Percentiles rank a stretch among this genome's conserved stretches.
These are phyloP conservation scores for Pseudoturritis turrita DNA, from an alignment of 345 rosid genomes.

Conservation along the genomic window DNA sequence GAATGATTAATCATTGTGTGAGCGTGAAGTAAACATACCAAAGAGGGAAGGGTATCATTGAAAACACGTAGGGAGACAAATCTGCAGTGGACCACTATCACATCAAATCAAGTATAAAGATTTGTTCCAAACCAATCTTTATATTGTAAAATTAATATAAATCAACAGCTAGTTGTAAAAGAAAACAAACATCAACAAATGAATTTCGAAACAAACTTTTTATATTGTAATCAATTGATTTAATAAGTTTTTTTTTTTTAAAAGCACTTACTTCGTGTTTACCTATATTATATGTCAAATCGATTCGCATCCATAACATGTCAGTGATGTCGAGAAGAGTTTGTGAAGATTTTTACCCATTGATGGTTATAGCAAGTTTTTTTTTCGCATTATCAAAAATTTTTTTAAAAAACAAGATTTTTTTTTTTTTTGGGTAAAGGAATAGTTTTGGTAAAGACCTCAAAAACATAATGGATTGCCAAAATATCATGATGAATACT, in stretches of 20 bases:
- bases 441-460: neutral
- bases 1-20: neutral
- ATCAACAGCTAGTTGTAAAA: neutral
- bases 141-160: neutral
- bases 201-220: neutral
- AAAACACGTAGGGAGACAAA: constrained; percentile 23
- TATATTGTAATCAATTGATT: no score
- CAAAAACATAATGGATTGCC: neutral
- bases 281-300: neutral
- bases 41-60: constrained; percentile 17
- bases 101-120: constrained; percentile 15
- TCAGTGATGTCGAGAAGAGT: neutral
- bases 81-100: constrained; percentile 18
- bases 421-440: neutral
- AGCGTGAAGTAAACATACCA: constrained; percentile 21
- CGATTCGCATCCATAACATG: neutral
- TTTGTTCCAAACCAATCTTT: neutral
- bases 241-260: no score
- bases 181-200: neutral
- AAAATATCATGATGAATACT: neutral
- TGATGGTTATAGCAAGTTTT: neutral
- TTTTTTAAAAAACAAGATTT: no score
- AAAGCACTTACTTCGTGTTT: neutral
- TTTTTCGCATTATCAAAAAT: no score
- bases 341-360: neutral